These are phyloP conservation scores for Aspergillus awamori DNA, from an alignment of 2,329 filamentous ascomycete genomes.

Conservation along the genomic window DNA sequence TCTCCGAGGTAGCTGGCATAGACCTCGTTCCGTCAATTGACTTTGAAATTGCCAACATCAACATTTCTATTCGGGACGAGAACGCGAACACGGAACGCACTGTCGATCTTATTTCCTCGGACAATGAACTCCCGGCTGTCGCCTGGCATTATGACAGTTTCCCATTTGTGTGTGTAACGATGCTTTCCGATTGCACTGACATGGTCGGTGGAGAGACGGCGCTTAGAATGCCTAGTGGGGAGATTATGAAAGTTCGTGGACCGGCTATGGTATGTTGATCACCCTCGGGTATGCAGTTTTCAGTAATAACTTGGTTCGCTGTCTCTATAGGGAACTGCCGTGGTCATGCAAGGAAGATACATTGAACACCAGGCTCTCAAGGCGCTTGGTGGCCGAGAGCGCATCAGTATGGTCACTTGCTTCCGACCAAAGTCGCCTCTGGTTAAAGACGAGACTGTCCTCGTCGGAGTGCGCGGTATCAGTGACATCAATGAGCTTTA, in stretches of 20 bases:
- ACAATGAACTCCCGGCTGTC: constrained; percentile 57
- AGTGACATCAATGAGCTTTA: constrained; percentile 59
- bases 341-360: constrained; percentile 68
- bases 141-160: constrained; percentile 68
- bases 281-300: too few relatives aligned
- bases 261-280: constrained; percentile 57
- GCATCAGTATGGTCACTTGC: constrained; percentile 65
- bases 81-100: background rate
- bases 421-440: constrained; percentile 59
- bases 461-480: constrained; percentile 59
- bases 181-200: constrained; percentile 63
- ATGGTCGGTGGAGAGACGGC: constrained; percentile 48
- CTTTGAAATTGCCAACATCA: constrained; percentile 3
- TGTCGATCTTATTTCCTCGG: background rate
- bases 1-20: constrained; percentile 61
- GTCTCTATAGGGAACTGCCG: constrained; percentile 57
- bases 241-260: constrained; percentile 61
- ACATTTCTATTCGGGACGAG: background rate
- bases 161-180: constrained; percentile 69
- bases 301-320: background rate
- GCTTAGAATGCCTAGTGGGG: constrained; percentile 56
- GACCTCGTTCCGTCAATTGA: constrained; percentile 63
- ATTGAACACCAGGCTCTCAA: constrained; percentile 66
- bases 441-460: constrained; percentile 58
- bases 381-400: constrained; percentile 59